Evolutionary conservation across 176 grass and related monocot species (phyloP).

Genomic region (Tillandsia fasciculata): DNA sequence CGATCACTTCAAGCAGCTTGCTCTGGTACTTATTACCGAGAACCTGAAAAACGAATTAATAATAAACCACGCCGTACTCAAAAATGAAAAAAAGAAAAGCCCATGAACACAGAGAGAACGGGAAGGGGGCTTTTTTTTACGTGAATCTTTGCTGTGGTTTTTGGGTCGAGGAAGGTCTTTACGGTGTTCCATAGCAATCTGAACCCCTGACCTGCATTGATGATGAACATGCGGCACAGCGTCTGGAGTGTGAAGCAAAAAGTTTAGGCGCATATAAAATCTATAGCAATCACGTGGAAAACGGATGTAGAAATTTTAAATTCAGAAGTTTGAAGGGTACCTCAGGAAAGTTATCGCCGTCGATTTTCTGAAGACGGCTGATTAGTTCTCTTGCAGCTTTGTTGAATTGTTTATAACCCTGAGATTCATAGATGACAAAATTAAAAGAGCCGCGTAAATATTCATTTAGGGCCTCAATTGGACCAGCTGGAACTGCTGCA

Average conservation of each 20-base stretch:
- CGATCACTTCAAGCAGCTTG: constrained; percentile 96
- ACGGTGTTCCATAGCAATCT: constrained; percentile 86
- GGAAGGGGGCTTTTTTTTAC: constrained; percentile 12
- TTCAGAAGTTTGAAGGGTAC: constrained; percentile 22
- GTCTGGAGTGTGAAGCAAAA: constrained; percentile 36
- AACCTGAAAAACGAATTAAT: constrained; percentile 40
- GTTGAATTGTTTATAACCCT: constrained; percentile 94
- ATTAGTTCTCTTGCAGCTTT: constrained; percentile 91
- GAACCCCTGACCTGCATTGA: constrained; percentile 95
- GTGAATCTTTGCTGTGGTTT: constrained; percentile 95
- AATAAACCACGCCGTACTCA: constrained; percentile 11
- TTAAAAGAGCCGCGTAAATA: background rate
- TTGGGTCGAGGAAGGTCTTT: constrained; percentile 94
- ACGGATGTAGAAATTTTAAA: background rate
- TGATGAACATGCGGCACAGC: constrained; percentile 93
- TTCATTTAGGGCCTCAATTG: background rate
- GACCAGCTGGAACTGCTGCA: background rate
- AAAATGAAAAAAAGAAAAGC: background rate
- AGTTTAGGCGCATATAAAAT: background rate
- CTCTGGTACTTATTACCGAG: constrained; percentile 96
- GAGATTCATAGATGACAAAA: background rate
- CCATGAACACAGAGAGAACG: constrained; percentile 12
- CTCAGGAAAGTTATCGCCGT: constrained; percentile 95
- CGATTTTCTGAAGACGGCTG: constrained; percentile 81
- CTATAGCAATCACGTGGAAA: background rate